Evolutionary conservation across 83 land plant genomes (phyloP), one percentile per base, ranked within the genome.

Genomic region (Picea engelmannii): DNA sequence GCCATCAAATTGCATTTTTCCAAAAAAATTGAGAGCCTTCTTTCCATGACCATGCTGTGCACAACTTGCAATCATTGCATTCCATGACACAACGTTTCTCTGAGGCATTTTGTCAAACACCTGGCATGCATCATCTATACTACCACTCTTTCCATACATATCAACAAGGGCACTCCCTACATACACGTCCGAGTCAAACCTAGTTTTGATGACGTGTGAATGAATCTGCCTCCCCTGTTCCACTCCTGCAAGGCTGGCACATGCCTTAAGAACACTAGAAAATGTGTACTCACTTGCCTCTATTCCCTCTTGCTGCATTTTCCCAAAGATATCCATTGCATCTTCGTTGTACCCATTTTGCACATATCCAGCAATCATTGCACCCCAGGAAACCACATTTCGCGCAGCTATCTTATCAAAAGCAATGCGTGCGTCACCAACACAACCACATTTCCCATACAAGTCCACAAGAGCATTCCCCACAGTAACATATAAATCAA

Each of bases 401-500:
- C 20, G 7, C 5, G 38, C 44, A 74, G 59, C 12, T 21, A 35
- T 35, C 42, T 1, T 1, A 6, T 74, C n/a, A n/a, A 74, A 74
- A 9, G 42, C 25, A 10, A n/a, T n/a, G 21, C 58, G 77, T 20
- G 77, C 59, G 8, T n/a, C 21, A 25, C 38, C 62, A 0, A 83
- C 17, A 27, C 69, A 38, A 1, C 82, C 71, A 49, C 81, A 83
- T 52, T 65, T 83, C 23, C 58, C 71, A 78, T 77, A 83, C 84
- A 83, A 62, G 38, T 83, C 84, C 79, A 83, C 38, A 16, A 83
- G 81, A 5, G 71, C 74, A 83, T 38, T 83, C n/a, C 82, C 84
- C 23, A 78, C 84, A 69, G 24, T 35, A 13, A 25, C 40, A 67
- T 83, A 55, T 5, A 78, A 66, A 62, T 5, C 59, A 31, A 66